Conservation (phyloP, 2,329 filamentous ascomycete genomes). For the Colletotrichum tamarilloi region DNA sequence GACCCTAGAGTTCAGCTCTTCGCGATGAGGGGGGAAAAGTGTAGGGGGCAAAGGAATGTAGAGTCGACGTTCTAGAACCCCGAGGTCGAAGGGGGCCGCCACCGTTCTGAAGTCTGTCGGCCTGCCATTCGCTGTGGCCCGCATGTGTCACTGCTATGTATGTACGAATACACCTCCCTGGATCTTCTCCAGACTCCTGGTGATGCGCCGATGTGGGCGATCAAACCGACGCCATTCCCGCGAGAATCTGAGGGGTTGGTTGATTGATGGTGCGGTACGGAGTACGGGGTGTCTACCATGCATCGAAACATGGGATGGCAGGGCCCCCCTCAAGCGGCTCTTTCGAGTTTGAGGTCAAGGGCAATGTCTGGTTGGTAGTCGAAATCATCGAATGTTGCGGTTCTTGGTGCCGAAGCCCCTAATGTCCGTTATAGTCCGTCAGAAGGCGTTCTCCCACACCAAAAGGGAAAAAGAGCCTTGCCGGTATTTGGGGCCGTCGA, state of each 20-base stretch:
- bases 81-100: too few relatives aligned
- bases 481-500: not conserved
- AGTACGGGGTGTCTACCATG: not conserved
- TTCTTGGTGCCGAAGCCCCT: not conserved
- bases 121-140: not conserved
- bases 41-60: not conserved
- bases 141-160: too few relatives aligned
- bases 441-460: not conserved
- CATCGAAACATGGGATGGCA: slow-evolving; percentile 17
- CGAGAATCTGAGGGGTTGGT: slow-evolving; percentile 10
- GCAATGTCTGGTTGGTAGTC: not conserved
- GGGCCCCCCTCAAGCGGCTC: not conserved
- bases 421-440: not conserved
- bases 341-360: not conserved
- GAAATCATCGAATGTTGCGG: not conserved
- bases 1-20: not conserved
- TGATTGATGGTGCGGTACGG: not conserved
- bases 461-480: not conserved
- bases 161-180: not conserved
- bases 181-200: slow-evolving; percentile 3
- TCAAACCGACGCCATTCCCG: slow-evolving; percentile 23
- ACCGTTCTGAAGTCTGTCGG: not conserved
- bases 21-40: slow-evolving; percentile 6
- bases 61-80: slow-evolving; percentile 17
- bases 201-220: slow-evolving; percentile 21